Evolutionary conservation across 306 rosid species (phyloP), one percentile per base, ranked within the genome.

Genomic region (Biancaea sappan): DNA sequence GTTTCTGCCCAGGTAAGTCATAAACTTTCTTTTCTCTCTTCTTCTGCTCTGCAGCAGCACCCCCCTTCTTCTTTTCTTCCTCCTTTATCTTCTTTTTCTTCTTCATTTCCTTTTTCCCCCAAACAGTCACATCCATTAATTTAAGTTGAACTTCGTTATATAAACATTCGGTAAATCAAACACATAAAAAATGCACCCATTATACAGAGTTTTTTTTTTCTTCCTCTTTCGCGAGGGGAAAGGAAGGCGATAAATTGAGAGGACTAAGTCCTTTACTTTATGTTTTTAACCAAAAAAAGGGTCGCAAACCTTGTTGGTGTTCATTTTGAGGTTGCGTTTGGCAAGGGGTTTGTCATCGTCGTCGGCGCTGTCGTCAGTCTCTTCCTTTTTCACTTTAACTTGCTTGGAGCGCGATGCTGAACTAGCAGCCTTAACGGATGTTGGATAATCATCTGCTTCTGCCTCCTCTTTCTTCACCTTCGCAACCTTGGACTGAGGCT

Each of bases 1-100:
- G 89, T 84, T 88, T 94, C 86, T 94, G 97, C 31, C 97, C 98
- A 66, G 98, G 92, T 69, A 94, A 84, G 72, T 86, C 90, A 78
- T 84, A 94, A 59, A 86, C 91, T 86, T 91, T 91, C 76, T 31
- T 89, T 60, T 72, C 89, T 77, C 25, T 91, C 77, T 73, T 82
- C 80, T 75, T 89, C 71, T 19, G 77, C 48, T 78, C 84, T 41
- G 71, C 15, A 52, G 70, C 43, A 43, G 15, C 37, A 32, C 14
- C 72, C 37, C 34, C 57, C 22, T 69, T 73, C 71, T 65, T 72
- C 58, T 72, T 71, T 6, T 21, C 63, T 25, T 79, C 86, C 69
- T 57, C 85, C 66, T 74, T 77, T n/a, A 48, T 41, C 53, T 53
- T 84, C 70, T 71, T 81, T 46, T 53, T 83, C 67, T 75, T 84